Percentiles rank a stretch among this genome's conserved stretches.
These are phyloP conservation scores for Dioscorea alata DNA, from an alignment of 106 monocot species.

Conservation along the genomic window DNA sequence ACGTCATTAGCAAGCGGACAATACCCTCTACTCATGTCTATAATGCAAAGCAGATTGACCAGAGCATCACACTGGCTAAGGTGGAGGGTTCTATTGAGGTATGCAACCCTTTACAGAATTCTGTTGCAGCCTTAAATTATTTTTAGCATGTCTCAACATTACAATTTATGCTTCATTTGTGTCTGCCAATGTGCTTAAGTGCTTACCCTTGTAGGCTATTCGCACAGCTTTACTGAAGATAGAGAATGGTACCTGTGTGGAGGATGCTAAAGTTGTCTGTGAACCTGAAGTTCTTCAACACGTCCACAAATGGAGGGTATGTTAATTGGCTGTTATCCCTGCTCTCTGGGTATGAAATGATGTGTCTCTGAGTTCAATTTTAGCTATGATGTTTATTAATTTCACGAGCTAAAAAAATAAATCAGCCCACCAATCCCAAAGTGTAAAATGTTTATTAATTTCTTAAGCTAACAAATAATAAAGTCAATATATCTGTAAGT, in stretches of 20 bases:
- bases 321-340: not conserved
- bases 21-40: slow-evolving; percentile 52
- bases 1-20: slow-evolving; percentile 24
- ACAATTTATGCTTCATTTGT: no score
- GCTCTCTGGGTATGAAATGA: no score
- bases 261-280: slow-evolving; percentile 91
- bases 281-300: slow-evolving; percentile 72
- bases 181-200: not conserved
- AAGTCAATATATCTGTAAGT: no score
- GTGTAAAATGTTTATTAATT: no score
- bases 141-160: no score
- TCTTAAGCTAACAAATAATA: no score
- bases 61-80: slow-evolving; percentile 58
- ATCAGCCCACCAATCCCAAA: no score
- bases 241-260: slow-evolving; percentile 46
- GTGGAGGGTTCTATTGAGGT: slow-evolving; percentile 81
- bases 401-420: no score
- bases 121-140: no score
- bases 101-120: not conserved
- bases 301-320: slow-evolving; percentile 70
- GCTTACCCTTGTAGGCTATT: slow-evolving; percentile 51
- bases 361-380: no score
- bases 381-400: no score
- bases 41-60: slow-evolving; percentile 46
- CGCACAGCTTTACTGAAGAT: slow-evolving; percentile 60